Evolutionary conservation across 306 rosid genomes (phyloP).

Genomic region (Ammopiptanthus mongolicus): DNA sequence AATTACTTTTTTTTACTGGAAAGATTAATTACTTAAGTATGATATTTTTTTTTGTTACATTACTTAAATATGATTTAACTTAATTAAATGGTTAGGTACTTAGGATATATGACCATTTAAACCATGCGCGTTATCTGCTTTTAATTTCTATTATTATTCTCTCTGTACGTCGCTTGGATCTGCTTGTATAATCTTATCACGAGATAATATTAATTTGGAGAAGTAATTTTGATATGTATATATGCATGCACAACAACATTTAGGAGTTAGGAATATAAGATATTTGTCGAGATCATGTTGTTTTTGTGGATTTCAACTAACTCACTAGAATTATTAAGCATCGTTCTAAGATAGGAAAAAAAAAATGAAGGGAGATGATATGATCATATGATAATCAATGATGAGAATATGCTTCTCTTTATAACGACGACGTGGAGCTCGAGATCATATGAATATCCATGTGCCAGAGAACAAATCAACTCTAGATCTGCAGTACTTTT

Average conservation of each 20-base stretch:
- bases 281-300: conserved; percentile 49
- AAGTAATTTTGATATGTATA: conserved; percentile 13
- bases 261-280: conserved; percentile 38
- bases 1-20: no score
- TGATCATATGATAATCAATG: conserved; percentile 17
- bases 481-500: conserved; percentile 41
- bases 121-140: background rate
- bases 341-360: background rate
- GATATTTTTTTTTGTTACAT: background rate
- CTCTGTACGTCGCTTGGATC: background rate
- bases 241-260: conserved; percentile 6
- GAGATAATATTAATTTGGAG: background rate
- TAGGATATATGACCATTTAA: background rate
- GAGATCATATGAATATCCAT: conserved; percentile 46
- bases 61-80: conserved; percentile 24
- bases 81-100: background rate
- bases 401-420: conserved; percentile 41
- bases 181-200: background rate
- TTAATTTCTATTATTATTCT: background rate
- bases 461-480: conserved; percentile 38
- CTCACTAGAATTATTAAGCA: background rate
- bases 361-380: background rate
- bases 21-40: no score
- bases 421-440: conserved; percentile 39
- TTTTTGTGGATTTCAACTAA: conserved; percentile 39